phyloP scores from a whole-genome alignment of 2,329 filamentous ascomycete genomes.

The Aspergillus eucalypticola region DNA sequence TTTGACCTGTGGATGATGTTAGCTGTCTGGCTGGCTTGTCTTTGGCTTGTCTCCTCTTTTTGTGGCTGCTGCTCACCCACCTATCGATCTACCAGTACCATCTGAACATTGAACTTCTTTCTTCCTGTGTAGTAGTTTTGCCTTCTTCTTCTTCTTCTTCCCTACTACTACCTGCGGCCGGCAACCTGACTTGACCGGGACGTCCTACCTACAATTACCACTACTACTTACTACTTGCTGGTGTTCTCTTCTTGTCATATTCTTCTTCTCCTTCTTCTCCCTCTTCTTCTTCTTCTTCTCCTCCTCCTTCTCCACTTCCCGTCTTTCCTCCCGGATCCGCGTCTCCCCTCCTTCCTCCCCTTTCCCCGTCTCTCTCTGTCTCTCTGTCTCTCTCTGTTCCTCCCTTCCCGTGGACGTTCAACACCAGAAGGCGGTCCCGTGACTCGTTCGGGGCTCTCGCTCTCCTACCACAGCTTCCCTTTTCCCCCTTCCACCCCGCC shows the following conservation, averaged over 20 bases:
- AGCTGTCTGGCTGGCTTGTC: neutral
- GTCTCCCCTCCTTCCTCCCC: constrained; percentile 7
- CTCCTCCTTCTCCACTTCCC: constrained; percentile 8
- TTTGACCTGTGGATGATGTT: neutral
- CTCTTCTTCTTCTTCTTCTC: neutral
- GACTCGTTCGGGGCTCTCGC: constrained; percentile 15
- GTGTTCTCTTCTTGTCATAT: constrained; percentile 11
- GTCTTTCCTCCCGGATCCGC: constrained; percentile 13
- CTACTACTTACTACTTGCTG: neutral
- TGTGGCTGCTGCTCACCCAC: neutral
- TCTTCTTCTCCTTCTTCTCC: constrained; percentile 11
- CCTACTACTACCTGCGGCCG: neutral
- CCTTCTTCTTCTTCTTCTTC: neutral
- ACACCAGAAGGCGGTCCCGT: constrained; percentile 13
- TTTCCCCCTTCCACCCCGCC: constrained; percentile 5
- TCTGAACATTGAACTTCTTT: neutral
- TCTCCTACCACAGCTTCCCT: constrained; percentile 11
- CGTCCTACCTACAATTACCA: neutral
- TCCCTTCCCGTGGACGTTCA: constrained; percentile 4
- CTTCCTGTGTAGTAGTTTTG: neutral
- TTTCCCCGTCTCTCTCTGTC: constrained; percentile 3
- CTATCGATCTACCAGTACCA: neutral
- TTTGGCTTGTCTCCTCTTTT: neutral
- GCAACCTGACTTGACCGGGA: neutral
- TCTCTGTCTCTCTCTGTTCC: neutral